phyloP scores from a whole-genome alignment of 495 filamentous ascomycete species.

The Neurospora sp. region DNA sequence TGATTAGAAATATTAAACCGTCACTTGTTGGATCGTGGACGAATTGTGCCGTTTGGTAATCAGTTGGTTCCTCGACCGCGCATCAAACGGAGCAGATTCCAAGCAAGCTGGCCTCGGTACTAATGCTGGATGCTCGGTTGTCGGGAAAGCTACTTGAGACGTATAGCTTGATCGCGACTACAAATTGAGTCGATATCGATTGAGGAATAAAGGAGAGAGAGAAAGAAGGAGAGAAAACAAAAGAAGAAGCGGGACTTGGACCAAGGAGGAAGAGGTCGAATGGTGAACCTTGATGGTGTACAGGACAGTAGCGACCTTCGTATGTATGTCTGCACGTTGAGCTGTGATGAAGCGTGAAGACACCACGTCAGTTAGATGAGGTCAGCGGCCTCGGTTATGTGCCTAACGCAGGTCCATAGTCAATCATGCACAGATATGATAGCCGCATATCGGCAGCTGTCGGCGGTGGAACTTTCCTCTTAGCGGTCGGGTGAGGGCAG shows the following conservation, averaged over 20 bases:
- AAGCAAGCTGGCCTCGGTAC: not conserved
- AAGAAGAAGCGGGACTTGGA: not conserved
- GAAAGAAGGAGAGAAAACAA: not conserved
- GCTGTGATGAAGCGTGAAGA: not conserved
- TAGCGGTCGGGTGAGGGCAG: not conserved
- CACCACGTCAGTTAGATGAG: not conserved
- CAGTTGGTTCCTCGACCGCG: not conserved
- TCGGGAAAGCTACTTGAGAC: not conserved
- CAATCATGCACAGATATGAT: not conserved
- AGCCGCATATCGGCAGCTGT: not conserved
- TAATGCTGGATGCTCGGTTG: not conserved
- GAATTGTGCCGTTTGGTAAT: not conserved
- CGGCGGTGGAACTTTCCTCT: not conserved
- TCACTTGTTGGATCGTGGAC: not conserved
- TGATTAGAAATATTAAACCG: not conserved
- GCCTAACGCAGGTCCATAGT: not conserved
- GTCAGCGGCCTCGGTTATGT: not conserved
- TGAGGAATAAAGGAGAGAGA: not conserved
- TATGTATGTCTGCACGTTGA: not conserved
- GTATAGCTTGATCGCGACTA: not conserved
- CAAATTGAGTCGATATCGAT: not conserved
- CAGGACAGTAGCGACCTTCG: not conserved
- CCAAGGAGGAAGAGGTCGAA: not conserved
- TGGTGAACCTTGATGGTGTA: not conserved
- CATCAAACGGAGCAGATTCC: not conserved